phyloP scores from a whole-genome alignment of 345 rosid species.

The Salix caprea region DNA sequence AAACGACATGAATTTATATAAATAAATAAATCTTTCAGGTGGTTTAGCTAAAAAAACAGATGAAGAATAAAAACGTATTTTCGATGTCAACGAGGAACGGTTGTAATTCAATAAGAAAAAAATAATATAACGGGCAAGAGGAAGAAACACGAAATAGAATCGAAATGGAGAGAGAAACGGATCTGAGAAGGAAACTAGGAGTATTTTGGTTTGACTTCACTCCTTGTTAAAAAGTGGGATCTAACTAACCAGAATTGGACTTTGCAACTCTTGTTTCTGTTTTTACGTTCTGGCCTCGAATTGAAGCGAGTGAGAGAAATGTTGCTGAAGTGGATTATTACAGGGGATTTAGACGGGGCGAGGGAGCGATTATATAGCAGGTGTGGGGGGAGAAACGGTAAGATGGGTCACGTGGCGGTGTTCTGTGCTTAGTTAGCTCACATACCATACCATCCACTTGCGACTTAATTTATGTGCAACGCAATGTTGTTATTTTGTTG shows the following conservation, averaged over 20 bases:
- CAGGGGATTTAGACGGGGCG: neutral
- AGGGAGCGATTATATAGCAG: neutral
- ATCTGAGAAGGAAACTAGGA: neutral
- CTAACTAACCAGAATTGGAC: conserved; percentile 2
- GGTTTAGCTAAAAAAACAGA: neutral
- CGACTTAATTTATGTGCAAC: neutral
- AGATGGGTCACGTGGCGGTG: neutral
- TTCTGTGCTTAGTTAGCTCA: neutral
- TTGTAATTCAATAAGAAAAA: neutral
- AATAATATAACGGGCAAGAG: neutral
- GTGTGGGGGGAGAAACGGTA: neutral
- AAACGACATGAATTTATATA: neutral
- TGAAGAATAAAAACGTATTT: neutral
- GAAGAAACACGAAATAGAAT: neutral
- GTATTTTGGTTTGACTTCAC: too few species aligned
- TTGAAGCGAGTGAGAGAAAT: neutral
- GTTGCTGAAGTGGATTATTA: neutral
- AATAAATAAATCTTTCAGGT: too few species aligned
- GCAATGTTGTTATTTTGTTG: neutral
- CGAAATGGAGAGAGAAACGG: neutral
- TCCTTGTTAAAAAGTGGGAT: neutral
- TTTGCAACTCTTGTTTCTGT: neutral
- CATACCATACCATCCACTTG: neutral
- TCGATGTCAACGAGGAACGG: neutral
- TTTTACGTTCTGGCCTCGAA: neutral